A percentile compares a stretch with the other conserved stretches of the same genome.
phyloP scores from a whole-genome alignment of 495 filamentous ascomycete species.

The Apiosordaria backusii region DNA sequence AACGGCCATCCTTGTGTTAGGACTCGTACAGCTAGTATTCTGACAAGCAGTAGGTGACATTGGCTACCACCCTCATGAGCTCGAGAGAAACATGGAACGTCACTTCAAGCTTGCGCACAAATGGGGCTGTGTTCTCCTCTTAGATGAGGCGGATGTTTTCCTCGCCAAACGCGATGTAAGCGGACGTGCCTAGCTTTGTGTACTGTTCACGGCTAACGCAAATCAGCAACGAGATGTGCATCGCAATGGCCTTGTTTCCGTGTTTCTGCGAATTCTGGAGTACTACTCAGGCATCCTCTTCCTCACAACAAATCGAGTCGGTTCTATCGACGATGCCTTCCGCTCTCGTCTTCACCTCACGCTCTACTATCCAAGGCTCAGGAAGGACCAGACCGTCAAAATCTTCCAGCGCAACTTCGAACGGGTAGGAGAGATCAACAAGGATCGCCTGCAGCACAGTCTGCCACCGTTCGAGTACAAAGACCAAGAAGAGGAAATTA shows the following conservation, averaged over 20 bases:
- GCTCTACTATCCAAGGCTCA: slow-evolving; percentile 45
- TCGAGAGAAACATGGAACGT: slow-evolving; percentile 41
- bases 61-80: slow-evolving; percentile 26
- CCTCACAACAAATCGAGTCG: slow-evolving; percentile 55
- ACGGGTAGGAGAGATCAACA: slow-evolving; percentile 24
- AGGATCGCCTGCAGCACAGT: slow-evolving; percentile 14
- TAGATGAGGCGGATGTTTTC: slow-evolving; percentile 60
- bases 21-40: too few species aligned
- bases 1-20: background rate
- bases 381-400: slow-evolving; percentile 28
- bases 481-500: slow-evolving; percentile 16
- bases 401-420: slow-evolving; percentile 37
- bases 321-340: slow-evolving; percentile 54
- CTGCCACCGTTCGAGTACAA: slow-evolving; percentile 16
- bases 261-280: slow-evolving; percentile 56
- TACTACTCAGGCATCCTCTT: slow-evolving; percentile 59
- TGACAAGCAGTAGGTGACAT: slow-evolving; percentile 6
- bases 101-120: slow-evolving; percentile 40
- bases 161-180: slow-evolving; percentile 42
- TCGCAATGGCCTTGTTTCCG: slow-evolving; percentile 50
- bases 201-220: background rate
- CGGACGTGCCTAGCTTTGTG: background rate
- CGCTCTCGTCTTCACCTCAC: slow-evolving; percentile 51
- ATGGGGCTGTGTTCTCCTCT: slow-evolving; percentile 51
- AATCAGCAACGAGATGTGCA: slow-evolving; percentile 34